Evolutionary conservation across 1,284 basidiomycete genomes (phyloP).

Genomic region (Ceratobasidium sp.): DNA sequence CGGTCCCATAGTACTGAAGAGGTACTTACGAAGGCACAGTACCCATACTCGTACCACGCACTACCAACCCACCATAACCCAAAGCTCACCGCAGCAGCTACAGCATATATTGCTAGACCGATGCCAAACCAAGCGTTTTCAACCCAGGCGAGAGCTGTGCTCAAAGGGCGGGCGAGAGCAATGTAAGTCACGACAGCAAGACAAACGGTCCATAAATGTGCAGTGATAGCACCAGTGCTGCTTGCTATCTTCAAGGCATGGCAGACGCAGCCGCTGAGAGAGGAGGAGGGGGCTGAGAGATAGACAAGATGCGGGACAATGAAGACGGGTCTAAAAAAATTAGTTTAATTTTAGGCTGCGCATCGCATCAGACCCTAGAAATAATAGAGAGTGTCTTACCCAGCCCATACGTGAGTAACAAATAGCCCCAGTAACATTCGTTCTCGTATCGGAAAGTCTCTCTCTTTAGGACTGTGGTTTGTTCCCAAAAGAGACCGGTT

Average conservation of each 20-base stretch:
- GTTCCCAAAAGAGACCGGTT: not conserved
- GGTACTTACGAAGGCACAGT: slow-evolving; percentile 28
- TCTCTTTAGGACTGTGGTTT: not conserved
- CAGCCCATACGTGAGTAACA: slow-evolving; percentile 20
- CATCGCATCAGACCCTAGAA: not conserved
- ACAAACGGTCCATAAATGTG: slow-evolving; percentile 15
- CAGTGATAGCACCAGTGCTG: slow-evolving; percentile 1
- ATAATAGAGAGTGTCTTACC: not conserved
- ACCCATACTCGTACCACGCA: slow-evolving; percentile 1
- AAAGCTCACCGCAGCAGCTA: slow-evolving; percentile 8
- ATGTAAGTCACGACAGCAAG: slow-evolving; percentile 21
- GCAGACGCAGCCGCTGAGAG: not conserved
- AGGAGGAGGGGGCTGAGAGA: not conserved
- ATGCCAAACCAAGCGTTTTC: slow-evolving; percentile 18
- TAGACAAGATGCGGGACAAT: not conserved
- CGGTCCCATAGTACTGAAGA: not conserved
- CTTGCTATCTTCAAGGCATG: not conserved
- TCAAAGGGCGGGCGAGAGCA: not conserved
- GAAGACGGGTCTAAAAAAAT: not conserved
- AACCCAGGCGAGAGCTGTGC: not conserved
- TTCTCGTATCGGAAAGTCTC: slow-evolving; percentile 29
- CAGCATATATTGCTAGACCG: slow-evolving; percentile 15
- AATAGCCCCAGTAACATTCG: slow-evolving; percentile 34
- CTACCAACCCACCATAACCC: slow-evolving; percentile 11
- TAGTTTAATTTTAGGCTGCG: not conserved